Conservation (phyloP, 441 rosid species). For the Manihot esculenta region DNA sequence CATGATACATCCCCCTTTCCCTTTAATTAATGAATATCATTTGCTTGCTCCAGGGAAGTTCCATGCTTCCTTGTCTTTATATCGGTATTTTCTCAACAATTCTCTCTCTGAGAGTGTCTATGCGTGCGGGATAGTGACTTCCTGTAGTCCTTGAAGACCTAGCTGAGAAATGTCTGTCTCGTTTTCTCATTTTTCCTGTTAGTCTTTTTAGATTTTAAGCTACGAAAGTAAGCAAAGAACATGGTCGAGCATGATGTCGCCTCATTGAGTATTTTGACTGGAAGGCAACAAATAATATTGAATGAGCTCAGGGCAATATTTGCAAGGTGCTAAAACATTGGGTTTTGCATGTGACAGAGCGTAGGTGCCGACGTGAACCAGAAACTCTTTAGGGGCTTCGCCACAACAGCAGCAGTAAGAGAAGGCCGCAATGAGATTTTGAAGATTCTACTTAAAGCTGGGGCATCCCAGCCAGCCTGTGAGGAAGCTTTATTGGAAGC, state of each 20-base stretch:
- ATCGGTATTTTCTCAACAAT: slow-evolving; percentile 37
- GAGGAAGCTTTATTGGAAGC: slow-evolving; percentile 92
- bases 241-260: not conserved
- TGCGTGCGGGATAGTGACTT: slow-evolving; percentile 28
- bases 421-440: slow-evolving; percentile 81
- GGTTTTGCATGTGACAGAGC: slow-evolving; percentile 50
- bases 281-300: not conserved
- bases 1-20: slow-evolving; percentile 27
- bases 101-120: slow-evolving; percentile 26
- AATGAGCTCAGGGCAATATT: not conserved
- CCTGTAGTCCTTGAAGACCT: slow-evolving; percentile 29
- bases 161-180: slow-evolving; percentile 13
- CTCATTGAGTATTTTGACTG: slow-evolving; percentile 9
- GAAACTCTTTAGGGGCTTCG: slow-evolving; percentile 88
- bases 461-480: slow-evolving; percentile 90
- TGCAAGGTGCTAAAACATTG: slow-evolving; percentile 24
- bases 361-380: slow-evolving; percentile 93
- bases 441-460: slow-evolving; percentile 85
- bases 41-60: slow-evolving; percentile 29
- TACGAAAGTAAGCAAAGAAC: not conserved
- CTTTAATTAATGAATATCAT: slow-evolving; percentile 23
- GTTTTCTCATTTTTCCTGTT: slow-evolving; percentile 22
- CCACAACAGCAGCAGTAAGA: slow-evolving; percentile 89
- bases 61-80: slow-evolving; percentile 38
- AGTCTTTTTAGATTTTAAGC: slow-evolving; percentile 4